Conservation (phyloP, 2,329 filamentous ascomycete species). For the Colletotrichum sp. region DNA sequence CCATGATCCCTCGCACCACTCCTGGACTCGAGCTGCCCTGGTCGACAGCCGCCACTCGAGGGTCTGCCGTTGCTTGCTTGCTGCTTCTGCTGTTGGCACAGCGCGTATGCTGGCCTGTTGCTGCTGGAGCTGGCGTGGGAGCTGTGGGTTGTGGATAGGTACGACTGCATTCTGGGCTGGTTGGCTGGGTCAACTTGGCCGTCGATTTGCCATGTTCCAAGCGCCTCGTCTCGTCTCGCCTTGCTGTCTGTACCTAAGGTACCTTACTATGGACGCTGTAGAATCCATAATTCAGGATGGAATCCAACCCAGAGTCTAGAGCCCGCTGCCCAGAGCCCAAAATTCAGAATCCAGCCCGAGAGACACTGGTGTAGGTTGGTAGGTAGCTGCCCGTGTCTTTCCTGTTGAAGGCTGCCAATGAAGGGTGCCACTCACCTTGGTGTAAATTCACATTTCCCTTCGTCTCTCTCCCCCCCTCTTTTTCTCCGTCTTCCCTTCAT, state of each 20-base stretch:
- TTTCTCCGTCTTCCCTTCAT: neutral
- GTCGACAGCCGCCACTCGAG: neutral
- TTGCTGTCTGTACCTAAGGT: no score
- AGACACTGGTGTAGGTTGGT: neutral
- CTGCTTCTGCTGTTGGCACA: neutral
- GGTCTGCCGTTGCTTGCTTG: neutral
- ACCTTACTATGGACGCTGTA: neutral
- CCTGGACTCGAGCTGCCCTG: neutral
- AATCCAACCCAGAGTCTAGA: neutral
- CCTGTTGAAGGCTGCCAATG: neutral
- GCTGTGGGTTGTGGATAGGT: neutral
- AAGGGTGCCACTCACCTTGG: neutral
- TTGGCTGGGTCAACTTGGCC: neutral
- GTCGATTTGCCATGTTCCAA: neutral
- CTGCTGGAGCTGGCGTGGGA: neutral
- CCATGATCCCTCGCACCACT: slow-evolving; percentile 1
- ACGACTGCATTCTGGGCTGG: neutral
- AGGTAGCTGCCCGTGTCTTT: neutral
- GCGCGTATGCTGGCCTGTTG: neutral
- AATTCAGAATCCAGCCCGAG: neutral
- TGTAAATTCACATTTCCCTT: neutral
- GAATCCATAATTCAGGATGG: neutral
- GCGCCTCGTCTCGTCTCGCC: neutral
- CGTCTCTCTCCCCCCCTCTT: neutral
- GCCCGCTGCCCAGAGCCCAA: neutral